Evolutionary conservation across 140 eudicot genomes (phyloP), one percentile per base, ranked within the genome.

Genomic region (Anethum foeniculum): DNA sequence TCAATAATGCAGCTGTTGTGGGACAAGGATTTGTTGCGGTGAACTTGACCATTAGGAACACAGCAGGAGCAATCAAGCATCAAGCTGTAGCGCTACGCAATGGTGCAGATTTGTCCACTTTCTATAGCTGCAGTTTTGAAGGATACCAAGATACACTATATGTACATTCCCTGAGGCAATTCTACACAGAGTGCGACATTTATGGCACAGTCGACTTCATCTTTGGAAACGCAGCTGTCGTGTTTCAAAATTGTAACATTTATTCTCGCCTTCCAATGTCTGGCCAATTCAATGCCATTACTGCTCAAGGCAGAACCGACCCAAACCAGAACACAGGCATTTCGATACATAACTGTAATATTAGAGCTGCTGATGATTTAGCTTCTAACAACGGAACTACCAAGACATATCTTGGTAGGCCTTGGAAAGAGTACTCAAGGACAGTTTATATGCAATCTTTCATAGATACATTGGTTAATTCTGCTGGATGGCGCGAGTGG

Each of bases 201-300:
- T 89, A 89, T 67, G 93, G 93, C 16, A 89, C 93, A 9, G 91
- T 89, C 14, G 93, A 89, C 49, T 89, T 89, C 85, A 89, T 89
- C 14, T 89, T 89, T 48, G 93, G 93, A 1, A 89, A 89, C 76
- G 93, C 93, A 0, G 91, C 91, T 0, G 91, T 62, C 0, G 85
- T 89, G 4, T 85, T 89, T 52, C 93, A 89, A 74, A 85, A 85
- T 39, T 89, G 93, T 51, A 89, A 87, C 88, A 67, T 89, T 0
- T 89, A 87, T 78, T 85, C 93, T 0, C 86, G 93, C 25, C 82
- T 64, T 14, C 93, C 93, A 0, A 73, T 87, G 82, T 41, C 82
- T 1, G 82, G 82, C 6, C 91, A 89, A 19, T 89, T 87, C 86
- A 89, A 89, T n/a, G 89, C 93, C 75, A 84, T 89, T 41, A 89